Conservation (phyloP, 2,329 filamentous ascomycete genomes). For the Simplicillium aogashimaense region DNA sequence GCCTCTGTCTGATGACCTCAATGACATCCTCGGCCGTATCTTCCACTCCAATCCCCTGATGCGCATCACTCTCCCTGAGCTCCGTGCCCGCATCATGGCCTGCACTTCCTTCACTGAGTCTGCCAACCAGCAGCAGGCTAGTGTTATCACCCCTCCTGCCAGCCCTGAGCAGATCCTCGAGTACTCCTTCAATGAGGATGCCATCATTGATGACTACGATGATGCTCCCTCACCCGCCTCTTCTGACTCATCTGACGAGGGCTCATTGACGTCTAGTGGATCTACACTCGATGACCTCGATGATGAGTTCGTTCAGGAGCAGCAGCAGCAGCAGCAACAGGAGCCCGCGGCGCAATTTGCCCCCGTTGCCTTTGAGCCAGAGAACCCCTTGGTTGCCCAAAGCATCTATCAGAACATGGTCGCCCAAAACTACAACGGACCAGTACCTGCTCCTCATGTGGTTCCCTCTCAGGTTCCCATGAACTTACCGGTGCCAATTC, state of each 20-base stretch:
- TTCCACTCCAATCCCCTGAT: conserved; percentile 80
- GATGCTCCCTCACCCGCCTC: conserved; percentile 39
- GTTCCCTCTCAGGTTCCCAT: conserved; percentile 14
- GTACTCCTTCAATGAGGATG: conserved; percentile 39
- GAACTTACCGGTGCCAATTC: conserved; percentile 25
- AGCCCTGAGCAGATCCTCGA: conserved; percentile 31
- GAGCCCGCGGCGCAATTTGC: conserved; percentile 28
- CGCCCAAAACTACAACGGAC: conserved; percentile 33
- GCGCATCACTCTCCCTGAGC: conserved; percentile 71
- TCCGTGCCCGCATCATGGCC: conserved; percentile 65
- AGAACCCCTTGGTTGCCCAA: conserved; percentile 28
- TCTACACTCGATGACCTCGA: conserved; percentile 42
- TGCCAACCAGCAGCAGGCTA: conserved; percentile 12
- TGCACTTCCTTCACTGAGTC: conserved; percentile 64
- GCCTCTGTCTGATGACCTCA: conserved; percentile 80
- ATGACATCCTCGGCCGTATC: conserved; percentile 75
- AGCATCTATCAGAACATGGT: conserved; percentile 34
- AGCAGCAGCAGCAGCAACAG: conserved; percentile 21
- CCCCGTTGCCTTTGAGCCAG: conserved; percentile 34
- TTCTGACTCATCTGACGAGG: conserved; percentile 38
- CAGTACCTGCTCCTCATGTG: conserved; percentile 16
- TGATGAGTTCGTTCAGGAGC: conserved; percentile 36
- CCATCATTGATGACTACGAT: conserved; percentile 29
- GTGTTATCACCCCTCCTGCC: conserved; percentile 26
- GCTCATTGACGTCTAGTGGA: conserved; percentile 43